These are phyloP conservation scores for Fusarium nisikadoi DNA, from an alignment of 2,329 filamentous ascomycete genomes.

Conservation along the genomic window DNA sequence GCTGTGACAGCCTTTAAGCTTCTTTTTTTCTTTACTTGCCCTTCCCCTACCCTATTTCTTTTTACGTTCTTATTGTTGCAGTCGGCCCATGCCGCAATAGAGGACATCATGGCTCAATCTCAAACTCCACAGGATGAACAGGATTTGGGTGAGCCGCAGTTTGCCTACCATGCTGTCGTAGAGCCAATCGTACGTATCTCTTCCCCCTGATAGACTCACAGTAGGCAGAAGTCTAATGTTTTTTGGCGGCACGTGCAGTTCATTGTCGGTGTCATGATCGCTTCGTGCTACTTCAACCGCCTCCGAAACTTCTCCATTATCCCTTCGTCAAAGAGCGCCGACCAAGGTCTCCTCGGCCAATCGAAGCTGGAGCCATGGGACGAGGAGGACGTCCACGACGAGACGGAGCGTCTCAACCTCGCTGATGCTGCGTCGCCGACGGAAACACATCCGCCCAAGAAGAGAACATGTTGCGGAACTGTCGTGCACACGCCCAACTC, in stretches of 20 bases:
- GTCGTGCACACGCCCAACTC: conserved; percentile 67
- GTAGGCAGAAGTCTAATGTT: not conserved
- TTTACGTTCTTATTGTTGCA: not conserved
- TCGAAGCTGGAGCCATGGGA: conserved; percentile 39
- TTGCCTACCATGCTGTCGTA: conserved; percentile 40
- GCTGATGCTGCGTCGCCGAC: conserved; percentile 20
- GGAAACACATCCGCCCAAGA: conserved; percentile 56
- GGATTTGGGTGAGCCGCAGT: conserved; percentile 45
- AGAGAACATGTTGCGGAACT: conserved; percentile 61
- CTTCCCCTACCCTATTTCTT: not conserved
- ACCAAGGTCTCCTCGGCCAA: conserved; percentile 40
- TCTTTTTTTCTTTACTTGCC: not conserved
- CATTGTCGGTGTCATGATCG: conserved; percentile 45
- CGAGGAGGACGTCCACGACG: conserved; percentile 37
- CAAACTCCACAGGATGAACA: conserved; percentile 22
- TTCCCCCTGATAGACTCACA: not conserved
- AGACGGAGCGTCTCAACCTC: conserved; percentile 26
- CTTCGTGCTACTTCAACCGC: conserved; percentile 45
- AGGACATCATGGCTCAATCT: conserved; percentile 5
- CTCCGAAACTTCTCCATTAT: conserved; percentile 40
- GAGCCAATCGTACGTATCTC: conserved; percentile 43
- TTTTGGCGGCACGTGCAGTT: conserved; percentile 22
- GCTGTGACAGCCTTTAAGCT: not conserved
- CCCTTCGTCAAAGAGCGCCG: conserved; percentile 27
- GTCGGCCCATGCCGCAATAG: not conserved